Evolutionary conservation across 352 stramenopile genomes (phyloP), one percentile per base, ranked within the genome.

Genomic region (Phytopythium montanum): DNA sequence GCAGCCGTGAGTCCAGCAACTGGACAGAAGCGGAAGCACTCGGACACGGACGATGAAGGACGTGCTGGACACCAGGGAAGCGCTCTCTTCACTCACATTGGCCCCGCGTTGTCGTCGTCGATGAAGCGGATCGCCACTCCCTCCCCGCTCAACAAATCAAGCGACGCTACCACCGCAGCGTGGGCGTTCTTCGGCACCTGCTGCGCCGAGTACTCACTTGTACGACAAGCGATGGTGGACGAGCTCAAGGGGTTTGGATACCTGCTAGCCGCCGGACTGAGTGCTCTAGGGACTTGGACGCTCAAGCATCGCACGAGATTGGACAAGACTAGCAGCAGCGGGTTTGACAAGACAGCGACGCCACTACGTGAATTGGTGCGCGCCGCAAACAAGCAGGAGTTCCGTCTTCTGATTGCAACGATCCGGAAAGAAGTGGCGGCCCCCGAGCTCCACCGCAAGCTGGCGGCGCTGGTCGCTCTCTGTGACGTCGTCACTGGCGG

Each of bases 331-430:
- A 25, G n/a, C 13, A 56, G 34, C 26, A 7, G 14, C 16, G 25
- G 36, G 10, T 52, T 52, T 21, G 45, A 52, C 3, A 18, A 52
- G 31, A 26, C 45, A 9, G 23, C 14, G 14, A 18, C 45, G 3
- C 65, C 77, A 26, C 65, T 90, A 10, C 69, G 76, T 49, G 61
- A 60, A 10, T 28, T 95, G 10, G 55, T 92, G 3, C 39, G 59
- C n/a, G 79, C 79, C 57, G 68, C 81, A 8, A 92, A 84, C 68
- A 88, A 83, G 56, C 69, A 83, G 41, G 85, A 95, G 56, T 92
- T 87, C 52, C 63, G 65, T n/a, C 62, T 95, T 39, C 38, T 91
- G 41, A 50, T 89, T 3, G 59, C 75, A 13, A 92, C 81, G 33
- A 49, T 92, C 42, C 36, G 75, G 38, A 73, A 81, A 8, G 86